Conservation (phyloP, 257 asterid species). For the Oldenlandia corymbosa region DNA sequence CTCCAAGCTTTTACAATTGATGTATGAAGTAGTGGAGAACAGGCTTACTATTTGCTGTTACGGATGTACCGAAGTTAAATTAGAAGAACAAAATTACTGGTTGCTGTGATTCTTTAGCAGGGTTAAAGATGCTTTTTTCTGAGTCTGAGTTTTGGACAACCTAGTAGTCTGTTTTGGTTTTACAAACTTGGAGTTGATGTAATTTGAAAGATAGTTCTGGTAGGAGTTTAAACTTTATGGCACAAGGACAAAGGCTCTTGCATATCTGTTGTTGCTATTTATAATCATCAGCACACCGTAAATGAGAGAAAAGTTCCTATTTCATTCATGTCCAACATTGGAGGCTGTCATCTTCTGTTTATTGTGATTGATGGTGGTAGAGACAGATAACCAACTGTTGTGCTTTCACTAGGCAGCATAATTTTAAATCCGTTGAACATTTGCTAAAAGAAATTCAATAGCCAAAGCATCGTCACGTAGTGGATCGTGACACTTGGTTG, state of each 20-base stretch:
- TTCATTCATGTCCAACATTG: too few species aligned
- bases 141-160: not conserved
- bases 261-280: too few species aligned
- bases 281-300: too few species aligned
- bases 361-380: not conserved
- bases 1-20: too few species aligned
- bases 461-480: not conserved
- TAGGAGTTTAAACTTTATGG: too few species aligned
- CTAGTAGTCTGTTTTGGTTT: not conserved
- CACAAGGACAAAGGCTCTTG: too few species aligned
- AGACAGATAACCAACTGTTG: not conserved
- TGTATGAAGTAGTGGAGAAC: not conserved
- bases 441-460: not conserved
- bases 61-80: not conserved
- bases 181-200: not conserved
- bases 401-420: not conserved
- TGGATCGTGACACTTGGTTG: not conserved
- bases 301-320: too few species aligned
- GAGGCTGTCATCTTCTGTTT: too few species aligned
- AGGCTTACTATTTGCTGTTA: not conserved
- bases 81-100: not conserved
- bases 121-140: not conserved
- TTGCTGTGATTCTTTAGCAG: not conserved
- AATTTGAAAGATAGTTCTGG: not conserved
- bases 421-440: not conserved